Percentiles rank a stretch among this genome's conserved stretches.
phyloP scores from a whole-genome alignment of 768 basidiomycete genomes.

The Rhodotorula diobovata region DNA sequence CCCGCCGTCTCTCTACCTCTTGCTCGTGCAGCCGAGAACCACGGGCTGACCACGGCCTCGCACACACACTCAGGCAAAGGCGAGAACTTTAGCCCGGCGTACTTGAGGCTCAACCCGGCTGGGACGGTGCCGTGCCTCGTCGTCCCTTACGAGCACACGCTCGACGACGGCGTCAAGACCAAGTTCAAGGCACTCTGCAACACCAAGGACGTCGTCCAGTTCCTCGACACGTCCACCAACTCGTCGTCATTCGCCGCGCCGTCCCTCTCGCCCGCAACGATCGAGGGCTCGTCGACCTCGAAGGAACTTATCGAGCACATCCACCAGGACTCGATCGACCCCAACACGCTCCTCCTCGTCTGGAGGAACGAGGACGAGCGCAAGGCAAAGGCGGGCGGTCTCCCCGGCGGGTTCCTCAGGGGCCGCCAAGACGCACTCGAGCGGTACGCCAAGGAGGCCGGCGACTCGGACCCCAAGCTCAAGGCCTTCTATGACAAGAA shows the following conservation, averaged over 20 bases:
- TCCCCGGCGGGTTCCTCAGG: slow-evolving; percentile 28
- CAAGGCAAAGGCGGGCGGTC: slow-evolving; percentile 5
- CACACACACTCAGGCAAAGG: slow-evolving; percentile 14
- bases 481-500: slow-evolving; percentile 27
- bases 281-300: slow-evolving; percentile 11
- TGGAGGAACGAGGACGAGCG: slow-evolving; percentile 33
- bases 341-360: slow-evolving; percentile 27
- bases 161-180: slow-evolving; percentile 27
- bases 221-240: slow-evolving; percentile 30
- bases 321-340: slow-evolving; percentile 24
- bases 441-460: slow-evolving; percentile 23
- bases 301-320: slow-evolving; percentile 27
- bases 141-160: slow-evolving; percentile 34
- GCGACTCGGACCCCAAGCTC: slow-evolving; percentile 9
- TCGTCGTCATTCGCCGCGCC: slow-evolving; percentile 18
- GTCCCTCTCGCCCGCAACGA: slow-evolving; percentile 37
- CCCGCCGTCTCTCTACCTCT: not conserved
- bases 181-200: slow-evolving; percentile 25
- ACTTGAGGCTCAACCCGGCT: slow-evolving; percentile 21
- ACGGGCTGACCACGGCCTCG: not conserved
- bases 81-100: slow-evolving; percentile 33
- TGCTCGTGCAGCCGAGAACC: not conserved
- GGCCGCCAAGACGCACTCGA: slow-evolving; percentile 35
- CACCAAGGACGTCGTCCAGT: slow-evolving; percentile 14
- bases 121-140: slow-evolving; percentile 32